Conservation (phyloP, 2,329 filamentous ascomycete species). For the Clonostachys byssicola region DNA sequence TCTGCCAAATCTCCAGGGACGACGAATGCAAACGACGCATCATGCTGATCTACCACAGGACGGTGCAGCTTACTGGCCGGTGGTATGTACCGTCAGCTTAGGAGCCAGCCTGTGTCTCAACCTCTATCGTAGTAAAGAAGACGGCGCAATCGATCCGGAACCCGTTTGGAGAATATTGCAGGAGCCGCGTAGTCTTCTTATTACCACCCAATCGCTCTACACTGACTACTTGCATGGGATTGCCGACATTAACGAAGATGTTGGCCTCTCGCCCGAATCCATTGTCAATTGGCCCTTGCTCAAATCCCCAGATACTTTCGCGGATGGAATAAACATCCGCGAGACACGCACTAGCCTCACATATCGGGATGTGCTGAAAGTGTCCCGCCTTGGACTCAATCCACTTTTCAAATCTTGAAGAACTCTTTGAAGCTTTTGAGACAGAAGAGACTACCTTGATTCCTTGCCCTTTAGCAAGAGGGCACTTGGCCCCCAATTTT, state of each 20-base stretch:
- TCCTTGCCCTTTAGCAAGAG: too few relatives aligned
- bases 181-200: conserved; percentile 75
- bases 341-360: conserved; percentile 68
- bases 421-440: background rate
- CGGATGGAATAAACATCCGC: conserved; percentile 51
- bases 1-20: background rate
- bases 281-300: conserved; percentile 72
- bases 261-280: conserved; percentile 53
- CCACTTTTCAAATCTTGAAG: conserved; percentile 46
- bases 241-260: conserved; percentile 60
- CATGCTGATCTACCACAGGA: conserved; percentile 48
- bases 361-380: conserved; percentile 81
- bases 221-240: conserved; percentile 73
- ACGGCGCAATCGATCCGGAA: conserved; percentile 49
- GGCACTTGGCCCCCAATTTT: too few relatives aligned
- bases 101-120: conserved; percentile 75
- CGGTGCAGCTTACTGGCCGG: conserved; percentile 77
- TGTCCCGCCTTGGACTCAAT: conserved; percentile 68
- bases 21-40: background rate
- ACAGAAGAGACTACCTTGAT: background rate
- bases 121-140: conserved; percentile 61
- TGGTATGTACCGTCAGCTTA: conserved; percentile 88
- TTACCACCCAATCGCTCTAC: conserved; percentile 68
- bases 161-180: conserved; percentile 65
- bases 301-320: conserved; percentile 38